Evolutionary conservation across 2,329 filamentous ascomycete genomes (phyloP).

Genomic region (Emergomyces orientalis): DNA sequence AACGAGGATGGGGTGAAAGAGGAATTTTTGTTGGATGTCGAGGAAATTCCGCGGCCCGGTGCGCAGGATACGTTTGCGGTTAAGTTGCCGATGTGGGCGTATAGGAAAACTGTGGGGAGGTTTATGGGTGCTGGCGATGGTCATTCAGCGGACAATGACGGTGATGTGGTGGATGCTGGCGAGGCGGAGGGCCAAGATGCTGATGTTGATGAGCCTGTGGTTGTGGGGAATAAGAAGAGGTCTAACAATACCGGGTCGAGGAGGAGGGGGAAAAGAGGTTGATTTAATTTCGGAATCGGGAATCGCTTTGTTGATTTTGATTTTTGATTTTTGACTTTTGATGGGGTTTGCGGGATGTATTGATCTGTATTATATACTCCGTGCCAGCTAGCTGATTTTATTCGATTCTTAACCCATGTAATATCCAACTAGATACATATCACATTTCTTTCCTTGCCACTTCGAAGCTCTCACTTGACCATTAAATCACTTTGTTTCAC

Average conservation of each 20-base stretch:
- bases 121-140: constrained; percentile 20
- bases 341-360: not conserved
- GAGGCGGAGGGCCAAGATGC: not conserved
- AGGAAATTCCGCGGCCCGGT: constrained; percentile 69
- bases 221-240: not conserved
- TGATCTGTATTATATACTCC: not conserved
- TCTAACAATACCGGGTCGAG: not conserved
- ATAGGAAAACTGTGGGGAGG: constrained; percentile 38
- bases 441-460: too few relatives aligned
- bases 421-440: not conserved
- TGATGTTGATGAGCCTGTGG: not conserved
- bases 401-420: not conserved
- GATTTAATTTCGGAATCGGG: not conserved
- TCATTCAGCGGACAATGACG: constrained; percentile 17
- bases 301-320: too few relatives aligned
- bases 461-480: too few relatives aligned
- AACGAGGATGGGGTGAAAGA: constrained; percentile 75
- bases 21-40: constrained; percentile 80
- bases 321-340: too few relatives aligned
- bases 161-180: constrained; percentile 12
- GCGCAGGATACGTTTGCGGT: constrained; percentile 74
- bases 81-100: constrained; percentile 66
- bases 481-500: too few relatives aligned
- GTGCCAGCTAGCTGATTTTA: not conserved
- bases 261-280: not conserved